phyloP scores from a whole-genome alignment of 768 basidiomycete species.

The Phylloporus scabripes region DNA sequence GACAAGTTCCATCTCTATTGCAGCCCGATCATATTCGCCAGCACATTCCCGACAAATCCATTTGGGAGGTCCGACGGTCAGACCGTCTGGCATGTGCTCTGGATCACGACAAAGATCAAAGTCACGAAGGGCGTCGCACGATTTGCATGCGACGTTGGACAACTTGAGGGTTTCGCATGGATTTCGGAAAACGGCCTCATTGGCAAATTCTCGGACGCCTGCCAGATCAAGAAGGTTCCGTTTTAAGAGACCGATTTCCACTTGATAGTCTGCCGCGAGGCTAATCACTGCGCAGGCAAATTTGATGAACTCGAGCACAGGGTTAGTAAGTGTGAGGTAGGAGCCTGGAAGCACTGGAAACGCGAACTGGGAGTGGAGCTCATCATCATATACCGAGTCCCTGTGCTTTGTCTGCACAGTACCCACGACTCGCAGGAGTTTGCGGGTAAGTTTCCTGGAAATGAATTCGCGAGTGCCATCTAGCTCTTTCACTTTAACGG shows the following conservation, averaged over 20 bases:
- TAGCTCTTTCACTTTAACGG: constrained; percentile 61
- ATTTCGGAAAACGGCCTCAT: constrained; percentile 81
- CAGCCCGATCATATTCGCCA: constrained; percentile 81
- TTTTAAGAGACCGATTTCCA: constrained; percentile 85
- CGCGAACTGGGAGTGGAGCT: constrained; percentile 49
- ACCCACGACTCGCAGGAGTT: constrained; percentile 65
- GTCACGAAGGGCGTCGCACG: constrained; percentile 80
- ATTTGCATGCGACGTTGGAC: constrained; percentile 80
- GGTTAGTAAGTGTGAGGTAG: constrained; percentile 70
- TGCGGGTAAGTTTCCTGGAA: constrained; percentile 71
- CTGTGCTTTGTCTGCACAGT: constrained; percentile 56
- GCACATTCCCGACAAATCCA: constrained; percentile 73
- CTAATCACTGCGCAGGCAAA: constrained; percentile 75
- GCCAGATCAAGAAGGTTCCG: constrained; percentile 86
- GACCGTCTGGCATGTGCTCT: constrained; percentile 62
- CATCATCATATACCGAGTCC: constrained; percentile 53
- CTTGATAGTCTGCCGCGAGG: constrained; percentile 72
- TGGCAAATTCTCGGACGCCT: constrained; percentile 80
- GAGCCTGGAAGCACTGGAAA: constrained; percentile 91
- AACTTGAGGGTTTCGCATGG: constrained; percentile 87
- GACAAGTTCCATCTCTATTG: constrained; percentile 84
- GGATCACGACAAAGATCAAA: constrained; percentile 95
- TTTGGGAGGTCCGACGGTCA: constrained; percentile 42
- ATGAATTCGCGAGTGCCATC: constrained; percentile 74
- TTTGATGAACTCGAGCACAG: constrained; percentile 86